Base-by-base conservation (phyloP, 192 early-diverging fungal species). In the Kappamyces sp. region DNA sequence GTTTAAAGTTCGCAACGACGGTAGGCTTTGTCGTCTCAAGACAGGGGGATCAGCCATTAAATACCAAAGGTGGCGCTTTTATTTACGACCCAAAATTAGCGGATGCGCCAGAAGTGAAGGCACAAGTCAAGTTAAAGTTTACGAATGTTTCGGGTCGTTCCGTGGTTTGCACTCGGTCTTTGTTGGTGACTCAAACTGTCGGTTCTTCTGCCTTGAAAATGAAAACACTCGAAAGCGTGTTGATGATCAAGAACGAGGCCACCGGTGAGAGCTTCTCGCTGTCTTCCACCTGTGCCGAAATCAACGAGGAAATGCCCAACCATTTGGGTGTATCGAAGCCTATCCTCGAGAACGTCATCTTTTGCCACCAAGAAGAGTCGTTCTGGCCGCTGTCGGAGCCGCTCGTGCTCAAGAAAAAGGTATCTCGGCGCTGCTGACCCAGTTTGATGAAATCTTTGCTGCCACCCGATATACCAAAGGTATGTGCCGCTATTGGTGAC, bases 311-410 rank as follows among this genome's bases (percentile, higher is more conserved):
- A 60, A 66, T 99, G 30, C 86, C 93, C 0, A 60, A 78, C 35
- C 88, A 92, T 55, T 72, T 99, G 7, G 96, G 96, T 4, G 91
- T 96, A 6, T 86, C 90, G 31, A 79, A 81, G 55, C 85, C 96
- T 0, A 91, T 99, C 37, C 66, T 99, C 33, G 94, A 99, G 54
- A 94, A 92, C 66, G 96, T 99, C 45, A 95, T 99, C 14, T 98
- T 99, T 60, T 96, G 94, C 68, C 94, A 97, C 66, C 96, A 99
- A 73, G 96, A 99, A 67, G 95, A 99, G 2, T 88, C 89, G 45
- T 90, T 85, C 65, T 99, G 96, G 94, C 96, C 96, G 9, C 76
- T 99, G 6, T 80, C 91, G 0, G 96, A 99, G 63, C 84, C 94
- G 0, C 57, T 72, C 2, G 60, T 78, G 3, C 60, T 99, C 36